Evolutionary conservation across 345 rosid species (phyloP).

Genomic region (Gossypium raimondii): DNA sequence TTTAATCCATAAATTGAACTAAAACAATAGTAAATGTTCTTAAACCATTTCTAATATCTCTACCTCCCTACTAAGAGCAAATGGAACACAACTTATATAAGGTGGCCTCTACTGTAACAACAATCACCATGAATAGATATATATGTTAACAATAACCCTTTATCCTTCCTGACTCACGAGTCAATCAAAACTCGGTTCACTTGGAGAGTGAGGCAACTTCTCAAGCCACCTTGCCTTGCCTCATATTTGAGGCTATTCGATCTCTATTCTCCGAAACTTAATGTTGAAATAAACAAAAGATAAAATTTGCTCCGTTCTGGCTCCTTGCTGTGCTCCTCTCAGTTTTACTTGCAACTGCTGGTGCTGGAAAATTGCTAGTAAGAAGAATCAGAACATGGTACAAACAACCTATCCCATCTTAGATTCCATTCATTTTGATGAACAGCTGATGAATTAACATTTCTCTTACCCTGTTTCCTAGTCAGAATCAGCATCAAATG

Average conservation of each 20-base stretch:
- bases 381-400: neutral
- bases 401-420: neutral
- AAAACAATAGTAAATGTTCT: neutral
- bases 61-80: too few relatives aligned
- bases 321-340: neutral
- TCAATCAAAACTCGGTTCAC: too few relatives aligned
- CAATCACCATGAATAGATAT: too few relatives aligned
- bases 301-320: neutral
- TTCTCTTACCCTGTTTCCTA: constrained; percentile 10
- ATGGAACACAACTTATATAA: too few relatives aligned
- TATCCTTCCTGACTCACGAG: too few relatives aligned
- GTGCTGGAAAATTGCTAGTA: neutral
- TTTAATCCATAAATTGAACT: neutral
- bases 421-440: neutral
- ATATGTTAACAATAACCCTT: too few relatives aligned
- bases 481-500: constrained; percentile 32
- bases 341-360: neutral
- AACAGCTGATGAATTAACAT: neutral
- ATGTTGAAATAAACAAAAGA: neutral
- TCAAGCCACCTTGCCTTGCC: neutral
- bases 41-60: neutral
- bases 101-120: too few relatives aligned
- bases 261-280: neutral
- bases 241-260: neutral
- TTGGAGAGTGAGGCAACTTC: neutral